Conservation (phyloP, 2,329 filamentous ascomycete genomes). For the Fusarium drepaniforme region DNA sequence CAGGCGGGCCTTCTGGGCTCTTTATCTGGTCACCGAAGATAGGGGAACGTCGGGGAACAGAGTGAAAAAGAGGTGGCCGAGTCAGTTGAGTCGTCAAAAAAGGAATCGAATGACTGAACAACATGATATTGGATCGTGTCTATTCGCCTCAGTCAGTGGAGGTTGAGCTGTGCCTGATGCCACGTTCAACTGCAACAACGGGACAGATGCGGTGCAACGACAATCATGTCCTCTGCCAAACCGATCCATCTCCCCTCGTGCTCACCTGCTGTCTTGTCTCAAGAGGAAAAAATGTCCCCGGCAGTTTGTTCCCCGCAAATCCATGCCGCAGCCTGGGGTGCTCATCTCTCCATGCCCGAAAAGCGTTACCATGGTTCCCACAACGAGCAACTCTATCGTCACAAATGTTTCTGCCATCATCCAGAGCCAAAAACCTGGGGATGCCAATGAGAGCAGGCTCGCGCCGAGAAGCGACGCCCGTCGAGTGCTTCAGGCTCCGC, state of each 20-base stretch:
- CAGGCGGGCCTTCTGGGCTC: not conserved
- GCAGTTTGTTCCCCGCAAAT: slow-evolving; percentile 5
- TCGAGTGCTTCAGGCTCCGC: slow-evolving; percentile 29
- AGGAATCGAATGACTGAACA: not conserved
- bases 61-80: not conserved
- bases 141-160: not conserved
- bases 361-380: not conserved
- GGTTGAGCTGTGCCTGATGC: slow-evolving; percentile 4
- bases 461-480: slow-evolving; percentile 42
- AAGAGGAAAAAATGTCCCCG: not conserved
- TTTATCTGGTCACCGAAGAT: slow-evolving; percentile 8
- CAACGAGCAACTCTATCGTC: slow-evolving; percentile 13
- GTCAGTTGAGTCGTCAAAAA: not conserved
- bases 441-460: slow-evolving; percentile 43
- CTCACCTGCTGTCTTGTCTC: not conserved
- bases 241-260: not conserved
- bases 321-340: not conserved
- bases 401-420: slow-evolving; percentile 5
- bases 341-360: not conserved
- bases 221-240: not conserved
- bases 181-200: not conserved
- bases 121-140: not conserved
- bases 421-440: slow-evolving; percentile 38
- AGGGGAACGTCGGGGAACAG: not conserved
- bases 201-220: not conserved